phyloP scores from a whole-genome alignment of 768 basidiomycete species.

The Paxillus involutus region DNA sequence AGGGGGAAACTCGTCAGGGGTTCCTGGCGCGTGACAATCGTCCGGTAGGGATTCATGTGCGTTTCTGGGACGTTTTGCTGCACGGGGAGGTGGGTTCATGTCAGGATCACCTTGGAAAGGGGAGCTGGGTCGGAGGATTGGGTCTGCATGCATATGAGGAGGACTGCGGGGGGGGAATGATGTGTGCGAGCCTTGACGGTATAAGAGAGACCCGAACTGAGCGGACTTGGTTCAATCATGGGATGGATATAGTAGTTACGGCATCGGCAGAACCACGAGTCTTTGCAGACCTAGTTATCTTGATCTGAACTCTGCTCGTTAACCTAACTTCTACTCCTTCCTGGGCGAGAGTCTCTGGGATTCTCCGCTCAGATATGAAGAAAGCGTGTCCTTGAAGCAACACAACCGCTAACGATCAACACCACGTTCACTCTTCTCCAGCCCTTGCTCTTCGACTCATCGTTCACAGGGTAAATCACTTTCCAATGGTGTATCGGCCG shows the following conservation, averaged over 20 bases:
- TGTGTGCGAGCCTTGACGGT: conserved; percentile 6
- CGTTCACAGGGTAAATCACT: not conserved
- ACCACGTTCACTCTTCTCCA: not conserved
- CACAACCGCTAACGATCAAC: not conserved
- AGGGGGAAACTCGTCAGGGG: conserved; percentile 12
- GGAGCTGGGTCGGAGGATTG: conserved; percentile 4
- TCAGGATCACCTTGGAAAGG: conserved; percentile 8
- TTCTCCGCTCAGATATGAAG: conserved; percentile 6
- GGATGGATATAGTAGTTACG: conserved; percentile 14
- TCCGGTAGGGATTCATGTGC: conserved; percentile 18
- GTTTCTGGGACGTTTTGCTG: conserved; percentile 50
- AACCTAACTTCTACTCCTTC: conserved; percentile 1
- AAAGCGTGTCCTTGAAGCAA: not conserved
- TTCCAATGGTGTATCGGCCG: not conserved
- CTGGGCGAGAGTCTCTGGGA: not conserved
- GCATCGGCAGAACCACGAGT: conserved; percentile 10
- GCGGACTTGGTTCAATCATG: conserved; percentile 11
- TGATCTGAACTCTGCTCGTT: conserved; percentile 9
- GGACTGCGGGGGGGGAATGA: conserved; percentile 22
- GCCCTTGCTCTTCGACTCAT: not conserved
- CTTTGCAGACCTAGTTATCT: conserved; percentile 4
- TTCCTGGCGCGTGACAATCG: conserved; percentile 14
- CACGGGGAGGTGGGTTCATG: conserved; percentile 28
- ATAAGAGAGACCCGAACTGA: conserved; percentile 13
- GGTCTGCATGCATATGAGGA: conserved; percentile 22